Base-by-base conservation (phyloP, 768 basidiomycete species). In the Strobilomyces echinocephalus region DNA sequence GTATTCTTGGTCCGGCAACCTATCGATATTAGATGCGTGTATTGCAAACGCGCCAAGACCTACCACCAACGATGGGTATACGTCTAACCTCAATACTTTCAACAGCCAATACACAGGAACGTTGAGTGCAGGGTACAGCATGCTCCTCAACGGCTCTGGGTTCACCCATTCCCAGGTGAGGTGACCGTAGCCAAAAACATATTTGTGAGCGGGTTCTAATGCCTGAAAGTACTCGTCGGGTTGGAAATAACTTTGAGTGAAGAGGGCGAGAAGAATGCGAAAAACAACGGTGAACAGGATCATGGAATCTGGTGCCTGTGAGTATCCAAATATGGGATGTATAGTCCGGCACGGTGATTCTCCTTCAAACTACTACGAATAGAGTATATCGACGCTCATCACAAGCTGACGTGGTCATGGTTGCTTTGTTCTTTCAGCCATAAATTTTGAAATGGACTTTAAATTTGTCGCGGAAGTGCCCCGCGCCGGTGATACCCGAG, bases 181-280 rank as follows among this genome's bases (percentile, higher is more conserved):
- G 60, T 85, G 79, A 2, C 94, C 95, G 71, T 92, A 92, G 43
- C 94, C 93, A 67, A 91, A 98, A 46, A 97, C 91, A 40, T 85
- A 71, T 52, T 77, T 78, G 68, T 98, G 89, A 0, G 97, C 97
- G 43, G 91, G 88, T 66, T 99, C 97, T 41, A 98, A 78, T 7
- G 93, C 81, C 66, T 99, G 97, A 62, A 88, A 97, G 70, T 89
- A 95, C 70, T 98, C 97, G 69, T 99, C 97, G 9, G 97, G 94
- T 68, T 97, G 95, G 68, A 98, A 98, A 73, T 88, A 89, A 5
- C 94, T 91, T 50, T 79, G 78, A 0, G 91, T 94, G 38, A 73
- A 71, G 31, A 95, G 65, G 0, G 91, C 86, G 42, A 90, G 73
- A 8, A 72, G 53, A 47, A 88, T 67, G 43, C 89, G 83, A 58